A percentile compares a stretch with the other conserved stretches of the same genome.
These are phyloP conservation scores for Santalum album DNA, from an alignment of 164 flowering plant species.

Conservation along the genomic window DNA sequence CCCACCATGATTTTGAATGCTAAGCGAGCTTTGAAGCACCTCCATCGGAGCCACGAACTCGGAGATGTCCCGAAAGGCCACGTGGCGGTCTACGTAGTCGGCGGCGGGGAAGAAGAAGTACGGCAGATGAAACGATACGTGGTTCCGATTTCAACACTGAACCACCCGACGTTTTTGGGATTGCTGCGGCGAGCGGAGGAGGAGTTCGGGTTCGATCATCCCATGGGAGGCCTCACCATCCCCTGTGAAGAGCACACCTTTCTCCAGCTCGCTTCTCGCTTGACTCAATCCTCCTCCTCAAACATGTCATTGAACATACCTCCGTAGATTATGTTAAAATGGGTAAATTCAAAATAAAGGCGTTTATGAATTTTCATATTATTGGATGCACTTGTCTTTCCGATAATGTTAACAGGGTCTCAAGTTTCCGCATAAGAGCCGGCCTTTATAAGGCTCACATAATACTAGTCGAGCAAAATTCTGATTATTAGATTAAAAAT, in stretches of 20 bases:
- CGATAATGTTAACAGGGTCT: no score
- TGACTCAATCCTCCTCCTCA: no score
- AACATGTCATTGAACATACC: no score
- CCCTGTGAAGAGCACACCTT: slow-evolving; percentile 21
- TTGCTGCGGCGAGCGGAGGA: slow-evolving; percentile 18
- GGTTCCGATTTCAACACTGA: slow-evolving; percentile 28
- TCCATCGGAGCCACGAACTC: background rate
- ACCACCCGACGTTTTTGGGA: slow-evolving; percentile 25
- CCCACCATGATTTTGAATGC: slow-evolving; percentile 8
- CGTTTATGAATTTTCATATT: no score
- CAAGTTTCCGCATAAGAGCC: no score
- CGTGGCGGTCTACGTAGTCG: slow-evolving; percentile 30
- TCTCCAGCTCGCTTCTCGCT: slow-evolving; percentile 16
- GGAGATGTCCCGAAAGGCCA: slow-evolving; percentile 28
- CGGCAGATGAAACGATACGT: slow-evolving; percentile 19
- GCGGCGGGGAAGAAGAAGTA: background rate
- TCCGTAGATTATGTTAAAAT: no score
- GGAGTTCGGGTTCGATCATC: slow-evolving; percentile 31
- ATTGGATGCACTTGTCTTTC: no score
- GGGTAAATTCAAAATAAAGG: no score
- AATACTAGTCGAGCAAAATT: no score
- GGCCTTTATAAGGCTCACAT: no score
- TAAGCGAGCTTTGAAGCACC: slow-evolving; percentile 14
- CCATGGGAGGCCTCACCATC: slow-evolving; percentile 28
- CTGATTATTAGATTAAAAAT: no score